Percentiles rank a stretch among this genome's conserved stretches.
Conservation (phyloP, 345 rosid species). For the Turnera subulata region DNA sequence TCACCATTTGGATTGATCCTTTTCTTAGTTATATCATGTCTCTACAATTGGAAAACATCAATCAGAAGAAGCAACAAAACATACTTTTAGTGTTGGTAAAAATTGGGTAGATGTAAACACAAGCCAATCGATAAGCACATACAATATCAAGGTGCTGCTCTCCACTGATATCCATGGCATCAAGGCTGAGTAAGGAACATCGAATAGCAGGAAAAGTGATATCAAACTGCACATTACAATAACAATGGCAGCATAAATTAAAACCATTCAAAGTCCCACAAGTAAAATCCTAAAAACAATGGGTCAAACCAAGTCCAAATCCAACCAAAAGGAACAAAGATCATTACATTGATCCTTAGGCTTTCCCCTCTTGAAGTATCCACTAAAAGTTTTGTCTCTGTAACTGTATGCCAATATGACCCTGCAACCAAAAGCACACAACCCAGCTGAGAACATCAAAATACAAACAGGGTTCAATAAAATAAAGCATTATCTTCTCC, state of each 20-base stretch:
- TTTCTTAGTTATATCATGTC: slow-evolving; percentile 27
- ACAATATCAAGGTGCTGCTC: slow-evolving; percentile 34
- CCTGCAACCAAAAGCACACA: slow-evolving; percentile 8
- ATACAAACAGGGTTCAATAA: not conserved
- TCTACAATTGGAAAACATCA: slow-evolving; percentile 12
- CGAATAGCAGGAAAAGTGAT: slow-evolving; percentile 29
- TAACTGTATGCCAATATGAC: slow-evolving; percentile 25
- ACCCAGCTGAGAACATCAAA: not conserved
- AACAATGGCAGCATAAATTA: not conserved
- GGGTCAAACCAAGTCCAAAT: not conserved
- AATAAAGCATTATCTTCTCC: not conserved
- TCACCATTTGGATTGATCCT: slow-evolving; percentile 22
- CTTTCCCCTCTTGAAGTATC: slow-evolving; percentile 30
- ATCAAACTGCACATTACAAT: slow-evolving; percentile 23
- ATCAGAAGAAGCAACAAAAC: not conserved
- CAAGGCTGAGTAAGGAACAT: slow-evolving; percentile 27
- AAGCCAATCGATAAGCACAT: not conserved
- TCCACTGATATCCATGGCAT: slow-evolving; percentile 33
- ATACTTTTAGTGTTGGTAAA: not conserved
- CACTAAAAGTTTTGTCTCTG: slow-evolving; percentile 30
- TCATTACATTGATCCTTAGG: slow-evolving; percentile 24
- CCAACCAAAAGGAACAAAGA: not conserved
- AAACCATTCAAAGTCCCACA: not conserved
- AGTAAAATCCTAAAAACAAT: not conserved
- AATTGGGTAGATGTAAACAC: not conserved